Base-by-base conservation (phyloP, 2,329 filamentous ascomycete genomes). In the Colletotrichum sp. region DNA sequence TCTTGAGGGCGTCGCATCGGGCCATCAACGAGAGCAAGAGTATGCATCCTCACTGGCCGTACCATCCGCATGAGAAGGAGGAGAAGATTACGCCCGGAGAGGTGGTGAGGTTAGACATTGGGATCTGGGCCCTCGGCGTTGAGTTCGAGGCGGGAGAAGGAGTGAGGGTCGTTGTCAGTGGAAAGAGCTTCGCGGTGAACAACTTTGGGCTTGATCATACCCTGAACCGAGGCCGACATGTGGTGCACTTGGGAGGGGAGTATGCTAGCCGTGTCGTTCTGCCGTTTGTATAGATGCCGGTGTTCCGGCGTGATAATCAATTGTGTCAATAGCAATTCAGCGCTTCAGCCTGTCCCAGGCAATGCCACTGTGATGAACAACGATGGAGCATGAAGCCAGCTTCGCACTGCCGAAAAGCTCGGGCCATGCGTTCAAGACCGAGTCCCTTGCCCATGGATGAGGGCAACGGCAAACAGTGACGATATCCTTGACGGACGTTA, bases 1-100 rank as follows among this genome's bases (percentile, higher is more conserved):
- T 81, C 39, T 70, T 81, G 32, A 78, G 80, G 16, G 77, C 80
- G 1, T 81, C 81, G 2, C 79, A 79, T 44, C 75, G 80, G 7
- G 78, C 76, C 2, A 79, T 81, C 30, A 78, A 82, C 57, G 71
- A 78, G 68, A 36, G 16, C 2, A 76, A 74, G 32, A 79, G 79
- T 28, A 82, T 82, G 76, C 81, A 82, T 30, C 78, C 79, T 1
- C 75, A 81, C 32, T 82, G 79, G 79, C 81, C 81, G 10, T 81
- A 65, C 26, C 72, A 75, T 9, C 60, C 60, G n/a, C 72, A 71
- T 28, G 60, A 62, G 16, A 71, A 59, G 34, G 72, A 75, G 68
- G 67, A 71, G 21, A 75, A 75, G 36, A 39, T 79, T 32, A 21
- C 64, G 3, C 80, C 79, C 1, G 81, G 81, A 1, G 72, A 71